Evolutionary conservation across 2,329 filamentous ascomycete species (phyloP).

Genomic region (Ophiobolus disseminans): DNA sequence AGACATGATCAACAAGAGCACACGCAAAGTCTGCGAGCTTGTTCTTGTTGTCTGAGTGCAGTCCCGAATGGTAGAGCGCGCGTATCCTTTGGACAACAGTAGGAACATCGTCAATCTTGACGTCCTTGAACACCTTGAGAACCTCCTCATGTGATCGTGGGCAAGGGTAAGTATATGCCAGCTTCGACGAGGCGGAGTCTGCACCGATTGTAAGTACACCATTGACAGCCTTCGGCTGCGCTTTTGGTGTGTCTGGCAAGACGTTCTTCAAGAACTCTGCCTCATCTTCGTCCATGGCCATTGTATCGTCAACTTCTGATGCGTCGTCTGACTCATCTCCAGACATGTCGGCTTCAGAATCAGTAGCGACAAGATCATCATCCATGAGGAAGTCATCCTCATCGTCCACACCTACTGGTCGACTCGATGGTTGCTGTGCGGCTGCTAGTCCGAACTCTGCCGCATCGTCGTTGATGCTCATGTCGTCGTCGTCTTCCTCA

Average conservation of each 20-base stretch:
- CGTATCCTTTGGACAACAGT: slow-evolving; percentile 87
- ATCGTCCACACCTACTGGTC: slow-evolving; percentile 69
- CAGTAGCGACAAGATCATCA: slow-evolving; percentile 84
- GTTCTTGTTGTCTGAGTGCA: slow-evolving; percentile 83
- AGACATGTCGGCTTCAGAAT: slow-evolving; percentile 62
- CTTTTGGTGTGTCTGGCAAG: slow-evolving; percentile 37
- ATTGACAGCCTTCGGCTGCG: slow-evolving; percentile 45
- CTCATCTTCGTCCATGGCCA: slow-evolving; percentile 55
- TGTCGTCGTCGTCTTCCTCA: slow-evolving; percentile 29
- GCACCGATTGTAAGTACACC: slow-evolving; percentile 51
- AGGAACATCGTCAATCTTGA: slow-evolving; percentile 71
- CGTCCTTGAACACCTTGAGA: slow-evolving; percentile 66
- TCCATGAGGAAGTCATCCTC: slow-evolving; percentile 95
- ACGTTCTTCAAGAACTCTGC: slow-evolving; percentile 57
- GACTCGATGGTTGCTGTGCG: slow-evolving; percentile 55
- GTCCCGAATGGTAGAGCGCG: slow-evolving; percentile 88
- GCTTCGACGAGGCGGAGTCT: slow-evolving; percentile 55
- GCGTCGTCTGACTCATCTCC: slow-evolving; percentile 38
- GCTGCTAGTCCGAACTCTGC: slow-evolving; percentile 68
- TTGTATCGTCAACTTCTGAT: slow-evolving; percentile 45
- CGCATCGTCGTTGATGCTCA: slow-evolving; percentile 60
- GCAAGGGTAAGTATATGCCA: slow-evolving; percentile 87
- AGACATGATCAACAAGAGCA: slow-evolving; percentile 71
- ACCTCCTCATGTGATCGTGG: slow-evolving; percentile 80
- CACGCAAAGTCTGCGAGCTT: slow-evolving; percentile 75